Conservation (phyloP, 2,329 filamentous ascomycete genomes). For the Xylaria sp. region DNA sequence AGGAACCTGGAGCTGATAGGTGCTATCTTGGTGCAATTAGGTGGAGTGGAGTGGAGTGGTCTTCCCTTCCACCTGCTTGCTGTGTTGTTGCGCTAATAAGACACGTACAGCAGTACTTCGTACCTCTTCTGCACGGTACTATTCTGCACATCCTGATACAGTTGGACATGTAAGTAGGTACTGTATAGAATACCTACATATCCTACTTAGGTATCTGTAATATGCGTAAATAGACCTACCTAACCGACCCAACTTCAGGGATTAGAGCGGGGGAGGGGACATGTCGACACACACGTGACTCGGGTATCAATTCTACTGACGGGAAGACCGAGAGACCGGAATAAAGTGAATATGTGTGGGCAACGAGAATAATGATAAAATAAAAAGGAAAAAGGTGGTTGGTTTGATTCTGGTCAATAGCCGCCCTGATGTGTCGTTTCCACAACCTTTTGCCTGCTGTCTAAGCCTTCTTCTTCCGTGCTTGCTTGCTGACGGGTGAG, state of each 20-base stretch:
- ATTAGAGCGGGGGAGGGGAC: constrained; percentile 15
- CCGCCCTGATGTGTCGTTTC: background rate
- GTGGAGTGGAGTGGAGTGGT: constrained; percentile 1
- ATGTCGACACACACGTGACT: constrained; percentile 20
- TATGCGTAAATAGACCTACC: background rate
- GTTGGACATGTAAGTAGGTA: too few species aligned
- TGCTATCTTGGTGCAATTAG: background rate
- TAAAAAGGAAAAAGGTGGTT: background rate
- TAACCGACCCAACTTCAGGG: background rate
- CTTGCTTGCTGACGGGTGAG: constrained; percentile 16
- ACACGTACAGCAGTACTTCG: background rate
- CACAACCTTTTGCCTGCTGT: background rate
- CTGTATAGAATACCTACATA: too few species aligned
- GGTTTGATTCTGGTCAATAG: too few species aligned
- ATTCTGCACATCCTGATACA: background rate
- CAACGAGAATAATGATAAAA: background rate
- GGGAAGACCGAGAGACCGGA: background rate
- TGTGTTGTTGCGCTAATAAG: background rate
- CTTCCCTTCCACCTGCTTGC: background rate
- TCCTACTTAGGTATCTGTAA: background rate
- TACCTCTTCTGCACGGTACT: background rate
- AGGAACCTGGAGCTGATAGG: background rate
- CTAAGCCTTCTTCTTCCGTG: constrained; percentile 11
- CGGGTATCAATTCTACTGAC: constrained; percentile 13
- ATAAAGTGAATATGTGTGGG: background rate